Conservation (phyloP, 2,329 filamentous ascomycete species). For the Taxawa tesnikishii region DNA sequence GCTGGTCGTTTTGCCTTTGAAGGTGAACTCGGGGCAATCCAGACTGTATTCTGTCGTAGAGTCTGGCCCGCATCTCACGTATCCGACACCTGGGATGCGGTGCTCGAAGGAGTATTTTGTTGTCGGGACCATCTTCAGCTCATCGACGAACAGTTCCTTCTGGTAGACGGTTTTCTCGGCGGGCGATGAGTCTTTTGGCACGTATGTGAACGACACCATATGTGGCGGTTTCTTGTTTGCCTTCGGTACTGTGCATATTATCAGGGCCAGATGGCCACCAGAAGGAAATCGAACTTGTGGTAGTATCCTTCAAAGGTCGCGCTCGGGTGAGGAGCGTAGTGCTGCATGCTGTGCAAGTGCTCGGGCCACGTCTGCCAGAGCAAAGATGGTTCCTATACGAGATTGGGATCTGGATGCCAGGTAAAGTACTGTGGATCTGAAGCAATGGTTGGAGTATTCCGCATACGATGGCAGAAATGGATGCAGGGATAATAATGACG, state of each 20-base stretch:
- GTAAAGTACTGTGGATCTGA: too few relatives aligned
- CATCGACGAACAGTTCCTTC: slow-evolving; percentile 29
- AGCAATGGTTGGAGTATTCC: too few relatives aligned
- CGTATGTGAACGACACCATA: slow-evolving; percentile 38
- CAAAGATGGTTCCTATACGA: too few relatives aligned
- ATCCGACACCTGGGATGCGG: slow-evolving; percentile 25
- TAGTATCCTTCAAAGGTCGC: slow-evolving; percentile 39
- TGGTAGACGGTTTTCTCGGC: slow-evolving; percentile 23
- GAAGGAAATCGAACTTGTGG: slow-evolving; percentile 36
- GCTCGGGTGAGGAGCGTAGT: slow-evolving; percentile 26
- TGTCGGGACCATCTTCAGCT: slow-evolving; percentile 21
- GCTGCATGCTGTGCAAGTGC: slow-evolving; percentile 9
- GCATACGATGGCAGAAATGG: too few relatives aligned
- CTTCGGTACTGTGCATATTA: slow-evolving; percentile 34
- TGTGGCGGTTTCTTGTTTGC: slow-evolving; percentile 25
- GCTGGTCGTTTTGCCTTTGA: slow-evolving; percentile 26
- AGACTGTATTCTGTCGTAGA: slow-evolving; percentile 25
- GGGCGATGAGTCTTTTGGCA: slow-evolving; percentile 22
- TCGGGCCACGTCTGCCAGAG: too few relatives aligned
- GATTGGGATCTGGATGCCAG: too few relatives aligned
- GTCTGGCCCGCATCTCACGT: slow-evolving; percentile 22
- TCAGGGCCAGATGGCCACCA: slow-evolving; percentile 32
- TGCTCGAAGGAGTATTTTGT: slow-evolving; percentile 25
- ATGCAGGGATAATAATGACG: too few relatives aligned
- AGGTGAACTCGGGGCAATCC: slow-evolving; percentile 22